These are phyloP conservation scores for Hymenoscyphus albidus DNA, from an alignment of 2,329 filamentous ascomycete genomes.

Conservation along the genomic window DNA sequence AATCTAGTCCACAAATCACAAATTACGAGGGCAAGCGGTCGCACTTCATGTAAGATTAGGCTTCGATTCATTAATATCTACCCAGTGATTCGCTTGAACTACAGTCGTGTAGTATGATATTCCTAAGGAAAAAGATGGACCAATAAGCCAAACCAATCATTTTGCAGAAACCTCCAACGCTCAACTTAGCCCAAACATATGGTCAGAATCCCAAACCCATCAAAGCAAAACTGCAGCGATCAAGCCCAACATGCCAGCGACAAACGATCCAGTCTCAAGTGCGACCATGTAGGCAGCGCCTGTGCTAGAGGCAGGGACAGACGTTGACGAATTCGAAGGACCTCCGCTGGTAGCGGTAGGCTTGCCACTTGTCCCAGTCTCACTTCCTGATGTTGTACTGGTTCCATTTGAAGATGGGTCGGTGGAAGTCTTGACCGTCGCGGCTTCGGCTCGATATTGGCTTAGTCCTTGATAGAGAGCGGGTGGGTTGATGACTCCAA, in stretches of 20 bases:
- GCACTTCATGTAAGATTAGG: too few species aligned
- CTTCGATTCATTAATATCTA: too few species aligned
- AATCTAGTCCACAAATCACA: too few species aligned
- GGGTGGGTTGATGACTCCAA: slow-evolving; percentile 40
- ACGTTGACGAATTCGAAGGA: not conserved
- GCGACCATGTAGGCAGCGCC: not conserved
- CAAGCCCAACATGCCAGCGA: not conserved
- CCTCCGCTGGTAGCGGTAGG: not conserved
- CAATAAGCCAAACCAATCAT: not conserved
- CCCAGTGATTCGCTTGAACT: not conserved
- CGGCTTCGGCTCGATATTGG: not conserved
- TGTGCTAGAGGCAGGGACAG: not conserved
- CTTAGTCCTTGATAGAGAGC: slow-evolving; percentile 3
- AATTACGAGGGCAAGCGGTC: too few species aligned
- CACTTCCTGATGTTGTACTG: not conserved
- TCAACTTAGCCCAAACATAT: not conserved
- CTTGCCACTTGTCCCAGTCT: not conserved
- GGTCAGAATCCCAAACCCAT: not conserved
- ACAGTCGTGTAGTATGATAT: not conserved
- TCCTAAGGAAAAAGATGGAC: not conserved
- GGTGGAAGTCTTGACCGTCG: not conserved
- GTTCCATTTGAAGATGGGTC: not conserved
- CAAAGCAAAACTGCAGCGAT: not conserved
- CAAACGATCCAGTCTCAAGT: not conserved
- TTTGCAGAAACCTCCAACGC: not conserved